Conservation (phyloP, 371 early-diverging fungal species). For the Mortierella polycephala region DNA sequence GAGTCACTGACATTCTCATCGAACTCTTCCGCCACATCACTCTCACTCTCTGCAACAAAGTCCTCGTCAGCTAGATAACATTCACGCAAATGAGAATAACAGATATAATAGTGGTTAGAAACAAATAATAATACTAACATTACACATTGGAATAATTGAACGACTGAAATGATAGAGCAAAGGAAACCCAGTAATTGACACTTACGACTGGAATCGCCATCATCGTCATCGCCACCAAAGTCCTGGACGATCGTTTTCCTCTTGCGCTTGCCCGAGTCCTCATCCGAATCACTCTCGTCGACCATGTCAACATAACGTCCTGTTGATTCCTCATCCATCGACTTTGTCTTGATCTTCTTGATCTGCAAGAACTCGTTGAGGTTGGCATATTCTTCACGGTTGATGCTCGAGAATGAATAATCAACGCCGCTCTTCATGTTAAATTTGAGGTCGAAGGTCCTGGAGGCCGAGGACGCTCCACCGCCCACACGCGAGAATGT, state of each 20-base stretch:
- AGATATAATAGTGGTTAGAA: neutral
- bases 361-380: slow-evolving; percentile 83
- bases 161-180: neutral
- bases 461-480: slow-evolving; percentile 70
- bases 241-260: slow-evolving; percentile 56
- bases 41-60: slow-evolving; percentile 86
- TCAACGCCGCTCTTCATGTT: slow-evolving; percentile 85
- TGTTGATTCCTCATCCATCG: slow-evolving; percentile 69
- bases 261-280: slow-evolving; percentile 61
- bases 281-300: slow-evolving; percentile 66
- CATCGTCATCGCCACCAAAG: slow-evolving; percentile 60
- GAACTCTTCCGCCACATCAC: slow-evolving; percentile 92
- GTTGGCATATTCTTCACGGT: slow-evolving; percentile 87
- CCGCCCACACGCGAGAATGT: slow-evolving; percentile 92
- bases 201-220: slow-evolving; percentile 75
- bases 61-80: slow-evolving; percentile 81
- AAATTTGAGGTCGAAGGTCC: slow-evolving; percentile 95
- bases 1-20: slow-evolving; percentile 76
- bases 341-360: slow-evolving; percentile 87
- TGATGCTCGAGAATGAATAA: slow-evolving; percentile 88
- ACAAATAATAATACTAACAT: slow-evolving; percentile 6
- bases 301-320: slow-evolving; percentile 70
- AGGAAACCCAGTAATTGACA: slow-evolving; percentile 8
- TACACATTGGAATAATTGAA: neutral
- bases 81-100: too few species aligned